These are phyloP conservation scores for Nemania bipapillata DNA, from an alignment of 2,329 filamentous ascomycete genomes.

Conservation along the genomic window DNA sequence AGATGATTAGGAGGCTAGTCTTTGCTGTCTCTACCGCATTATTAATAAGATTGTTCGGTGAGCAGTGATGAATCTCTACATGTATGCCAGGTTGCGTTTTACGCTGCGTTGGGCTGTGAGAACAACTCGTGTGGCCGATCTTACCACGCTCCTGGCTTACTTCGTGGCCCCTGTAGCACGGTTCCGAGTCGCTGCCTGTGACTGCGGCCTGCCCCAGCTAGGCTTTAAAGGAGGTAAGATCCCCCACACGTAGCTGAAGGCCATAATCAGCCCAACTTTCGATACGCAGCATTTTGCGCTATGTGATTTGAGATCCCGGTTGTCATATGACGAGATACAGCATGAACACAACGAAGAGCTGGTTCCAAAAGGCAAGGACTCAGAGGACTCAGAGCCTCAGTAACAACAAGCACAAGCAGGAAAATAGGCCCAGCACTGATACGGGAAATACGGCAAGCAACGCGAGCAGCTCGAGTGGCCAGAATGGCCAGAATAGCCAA, in stretches of 20 bases:
- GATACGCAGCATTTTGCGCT: constrained; percentile 1
- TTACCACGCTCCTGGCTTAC: background rate
- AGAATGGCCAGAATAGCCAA: background rate
- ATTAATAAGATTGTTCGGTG: constrained; percentile 14
- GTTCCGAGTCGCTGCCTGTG: background rate
- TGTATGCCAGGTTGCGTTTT: background rate
- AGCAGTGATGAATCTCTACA: background rate
- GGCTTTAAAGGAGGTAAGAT: constrained; percentile 30
- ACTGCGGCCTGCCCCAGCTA: constrained; percentile 3
- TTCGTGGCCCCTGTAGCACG: background rate
- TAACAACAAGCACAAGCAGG: background rate
- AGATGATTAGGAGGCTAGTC: background rate
- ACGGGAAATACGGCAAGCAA: constrained; percentile 11
- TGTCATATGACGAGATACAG: constrained; percentile 22
- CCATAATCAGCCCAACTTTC: constrained; percentile 6
- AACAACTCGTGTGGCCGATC: constrained; percentile 8
- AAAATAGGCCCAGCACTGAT: background rate
- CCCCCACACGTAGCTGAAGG: constrained; percentile 14
- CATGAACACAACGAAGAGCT: constrained; percentile 28
- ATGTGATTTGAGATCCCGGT: constrained; percentile 6
- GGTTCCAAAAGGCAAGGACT: constrained; percentile 27
- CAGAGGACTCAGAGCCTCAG: too few species aligned
- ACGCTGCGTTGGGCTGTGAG: constrained; percentile 2
- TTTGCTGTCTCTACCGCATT: background rate
- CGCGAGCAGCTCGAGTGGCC: background rate